Conservation (phyloP, 306 rosid species). For the Cercis canadensis region DNA sequence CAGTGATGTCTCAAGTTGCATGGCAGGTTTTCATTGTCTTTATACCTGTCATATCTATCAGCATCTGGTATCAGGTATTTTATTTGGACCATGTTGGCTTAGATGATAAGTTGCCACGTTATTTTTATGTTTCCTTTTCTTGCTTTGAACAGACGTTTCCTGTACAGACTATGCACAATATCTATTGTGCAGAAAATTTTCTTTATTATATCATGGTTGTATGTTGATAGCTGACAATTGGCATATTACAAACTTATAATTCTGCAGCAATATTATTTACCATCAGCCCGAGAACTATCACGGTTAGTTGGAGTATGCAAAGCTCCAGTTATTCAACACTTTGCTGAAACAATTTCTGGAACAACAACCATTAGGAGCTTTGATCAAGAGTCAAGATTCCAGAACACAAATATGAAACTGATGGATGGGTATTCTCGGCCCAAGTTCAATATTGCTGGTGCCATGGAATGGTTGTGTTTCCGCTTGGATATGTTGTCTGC, state of each 20-base stretch:
- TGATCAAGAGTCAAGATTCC: conserved; percentile 76
- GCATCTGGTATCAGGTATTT: conserved; percentile 82
- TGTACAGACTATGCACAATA: background rate
- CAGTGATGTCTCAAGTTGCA: conserved; percentile 83
- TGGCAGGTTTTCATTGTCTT: conserved; percentile 84
- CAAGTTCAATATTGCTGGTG: conserved; percentile 65
- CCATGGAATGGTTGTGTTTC: conserved; percentile 87
- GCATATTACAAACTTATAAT: conserved; percentile 21
- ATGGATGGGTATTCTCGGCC: conserved; percentile 75
- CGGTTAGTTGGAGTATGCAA: conserved; percentile 82
- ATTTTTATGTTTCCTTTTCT: too few relatives aligned
- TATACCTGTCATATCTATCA: conserved; percentile 63
- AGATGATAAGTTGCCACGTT: too few relatives aligned
- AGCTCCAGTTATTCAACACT: conserved; percentile 90
- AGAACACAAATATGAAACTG: conserved; percentile 69
- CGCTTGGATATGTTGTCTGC: conserved; percentile 76
- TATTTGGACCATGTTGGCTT: background rate
- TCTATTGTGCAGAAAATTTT: conserved; percentile 1
- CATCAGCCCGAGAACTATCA: conserved; percentile 83
- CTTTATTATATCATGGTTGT: conserved; percentile 4
- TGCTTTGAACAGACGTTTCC: too few relatives aligned
- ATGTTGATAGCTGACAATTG: background rate
- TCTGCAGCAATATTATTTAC: conserved; percentile 74
- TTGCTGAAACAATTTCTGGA: conserved; percentile 85
- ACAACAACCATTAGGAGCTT: conserved; percentile 86